Percentiles rank a stretch among this genome's conserved stretches.
These are phyloP conservation scores for Tetrahymena malaccensis DNA, from an alignment of 73 alveolate genomes.

Conservation along the genomic window DNA sequence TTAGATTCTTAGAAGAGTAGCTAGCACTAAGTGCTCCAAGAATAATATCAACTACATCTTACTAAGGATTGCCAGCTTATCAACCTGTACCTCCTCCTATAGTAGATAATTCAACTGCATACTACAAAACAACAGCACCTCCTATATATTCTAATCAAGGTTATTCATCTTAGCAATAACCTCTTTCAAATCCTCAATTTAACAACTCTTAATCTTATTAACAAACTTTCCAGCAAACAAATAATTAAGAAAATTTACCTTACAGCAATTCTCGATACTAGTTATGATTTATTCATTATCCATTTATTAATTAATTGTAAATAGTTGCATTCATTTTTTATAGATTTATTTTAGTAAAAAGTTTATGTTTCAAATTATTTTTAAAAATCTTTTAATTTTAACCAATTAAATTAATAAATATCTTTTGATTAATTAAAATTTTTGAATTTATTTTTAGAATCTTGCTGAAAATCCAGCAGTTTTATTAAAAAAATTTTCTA, in stretches of 20 bases:
- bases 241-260: background rate
- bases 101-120: background rate
- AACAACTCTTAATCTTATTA: background rate
- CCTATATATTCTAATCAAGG: background rate
- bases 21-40: background rate
- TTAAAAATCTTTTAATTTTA: no score
- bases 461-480: no score
- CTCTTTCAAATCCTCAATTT: background rate
- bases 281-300: background rate
- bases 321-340: background rate
- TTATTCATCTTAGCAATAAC: background rate
- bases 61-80: background rate
- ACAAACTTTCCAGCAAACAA: background rate
- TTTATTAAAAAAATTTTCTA: no score
- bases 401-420: no score
- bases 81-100: background rate
- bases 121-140: background rate
- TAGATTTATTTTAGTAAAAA: no score
- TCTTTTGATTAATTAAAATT: no score
- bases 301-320: background rate
- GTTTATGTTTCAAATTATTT: no score
- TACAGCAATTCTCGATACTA: background rate
- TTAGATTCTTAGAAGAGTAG: background rate
- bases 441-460: no score
- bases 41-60: background rate